Evolutionary conservation across 2,329 filamentous ascomycete species (phyloP), one percentile per base, ranked within the genome.

Genomic region (Aspergillus ochraceus): DNA sequence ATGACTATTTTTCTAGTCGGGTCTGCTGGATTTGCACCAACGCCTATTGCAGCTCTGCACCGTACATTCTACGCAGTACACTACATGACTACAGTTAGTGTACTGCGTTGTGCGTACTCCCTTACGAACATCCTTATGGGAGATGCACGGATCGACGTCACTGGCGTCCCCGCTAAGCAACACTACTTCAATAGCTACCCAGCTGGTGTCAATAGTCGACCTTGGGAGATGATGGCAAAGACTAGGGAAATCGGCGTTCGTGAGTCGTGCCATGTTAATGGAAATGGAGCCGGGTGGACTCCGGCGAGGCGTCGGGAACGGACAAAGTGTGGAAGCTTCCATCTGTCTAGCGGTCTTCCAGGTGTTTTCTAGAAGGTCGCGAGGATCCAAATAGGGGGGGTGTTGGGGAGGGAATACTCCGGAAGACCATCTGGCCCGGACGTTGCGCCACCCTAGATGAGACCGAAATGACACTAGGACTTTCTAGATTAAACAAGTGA

Each of bases 361-460:
- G 63, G 63, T 59, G 68, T 68, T 66, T 75, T 75, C 73, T 74
- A 75, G 73, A 75, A 75, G 57, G 51, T 53, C 24, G 19, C 51
- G 50, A 51, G 52, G 55, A 51, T 39, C 54, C 54, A 47, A 49
- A 56, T 49, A 32, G 53, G 58, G 53, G 58, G 53, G 57, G 14
- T 24, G 49, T 24, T 53, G 46, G 39, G 26, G 32, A 36, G 32
- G 11, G 32, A 36, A 36, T 36, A 36, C 32, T 36, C 32, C 32
- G 36, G 49, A 29, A 46, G 26, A 14, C 55, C 49, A 49, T 36
- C 52, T 54, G 46, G 32, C 22, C 57, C 49, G 55, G 54, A 36
- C 19, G 51, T 60, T 63, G 58, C 61, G 62, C 63, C 59, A 62
- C 63, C 49, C 47, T 55, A 17, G 6, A 42, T 14, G 36, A 42